Conservation (phyloP, 768 basidiomycete species). For the Naganishia kalamii region DNA sequence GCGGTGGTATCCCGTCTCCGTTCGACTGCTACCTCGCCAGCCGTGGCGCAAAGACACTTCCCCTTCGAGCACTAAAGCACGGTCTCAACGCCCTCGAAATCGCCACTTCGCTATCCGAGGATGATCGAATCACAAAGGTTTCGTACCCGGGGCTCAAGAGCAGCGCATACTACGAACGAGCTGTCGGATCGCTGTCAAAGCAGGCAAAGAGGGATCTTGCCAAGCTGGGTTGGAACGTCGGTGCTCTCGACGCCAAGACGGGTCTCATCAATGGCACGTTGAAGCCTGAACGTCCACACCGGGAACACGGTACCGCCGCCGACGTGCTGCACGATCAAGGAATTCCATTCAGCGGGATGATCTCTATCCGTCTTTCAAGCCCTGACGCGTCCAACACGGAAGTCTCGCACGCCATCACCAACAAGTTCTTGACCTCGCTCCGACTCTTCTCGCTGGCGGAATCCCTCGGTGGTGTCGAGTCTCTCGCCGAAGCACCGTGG, state of each 20-base stretch:
- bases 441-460: slow-evolving; percentile 76
- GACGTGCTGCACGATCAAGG: slow-evolving; percentile 47
- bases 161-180: slow-evolving; percentile 62
- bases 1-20: slow-evolving; percentile 53
- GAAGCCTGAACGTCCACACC: slow-evolving; percentile 32
- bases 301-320: slow-evolving; percentile 23
- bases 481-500: slow-evolving; percentile 76
- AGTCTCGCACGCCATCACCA: slow-evolving; percentile 46
- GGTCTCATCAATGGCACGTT: slow-evolving; percentile 24
- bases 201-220: slow-evolving; percentile 65
- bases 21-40: slow-evolving; percentile 87
- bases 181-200: slow-evolving; percentile 56
- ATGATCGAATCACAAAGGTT: slow-evolving; percentile 65
- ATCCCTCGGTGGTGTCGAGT: slow-evolving; percentile 86
- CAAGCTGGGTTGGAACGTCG: slow-evolving; percentile 39
- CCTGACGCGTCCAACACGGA: slow-evolving; percentile 43
- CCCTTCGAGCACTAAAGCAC: slow-evolving; percentile 78
- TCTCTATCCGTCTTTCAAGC: slow-evolving; percentile 60
- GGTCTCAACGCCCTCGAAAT: slow-evolving; percentile 74
- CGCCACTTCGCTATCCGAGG: slow-evolving; percentile 57
- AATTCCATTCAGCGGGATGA: slow-evolving; percentile 87
- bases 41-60: slow-evolving; percentile 84
- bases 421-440: slow-evolving; percentile 61
- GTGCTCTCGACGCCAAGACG: not conserved
- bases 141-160: slow-evolving; percentile 75